Percentiles rank a stretch among this genome's conserved stretches.
phyloP scores from a whole-genome alignment of 192 early-diverging fungal species.

The Backusella tuberculispora region DNA sequence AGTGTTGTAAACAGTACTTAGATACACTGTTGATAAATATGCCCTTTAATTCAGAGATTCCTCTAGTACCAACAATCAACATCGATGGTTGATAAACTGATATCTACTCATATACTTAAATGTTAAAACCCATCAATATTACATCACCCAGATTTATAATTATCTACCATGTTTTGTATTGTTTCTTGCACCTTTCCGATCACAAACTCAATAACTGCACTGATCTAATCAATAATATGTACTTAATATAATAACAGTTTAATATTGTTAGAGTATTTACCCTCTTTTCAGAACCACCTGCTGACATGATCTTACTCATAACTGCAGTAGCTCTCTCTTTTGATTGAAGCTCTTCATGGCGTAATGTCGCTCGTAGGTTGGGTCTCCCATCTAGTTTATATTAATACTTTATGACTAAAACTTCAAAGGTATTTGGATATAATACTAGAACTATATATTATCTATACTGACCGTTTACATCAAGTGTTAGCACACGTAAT shows the following conservation, averaged over 20 bases:
- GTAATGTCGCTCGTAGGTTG: slow-evolving; percentile 26
- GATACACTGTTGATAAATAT: slow-evolving; percentile 72
- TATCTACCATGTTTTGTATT: slow-evolving; percentile 58
- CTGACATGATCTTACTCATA: slow-evolving; percentile 40
- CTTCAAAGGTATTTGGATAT: neutral
- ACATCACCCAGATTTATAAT: neutral
- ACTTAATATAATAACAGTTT: neutral
- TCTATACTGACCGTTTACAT: slow-evolving; percentile 28
- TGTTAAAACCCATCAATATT: neutral
- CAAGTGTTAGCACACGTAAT: slow-evolving; percentile 37
- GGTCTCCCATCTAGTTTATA: slow-evolving; percentile 32
- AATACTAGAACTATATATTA: neutral
- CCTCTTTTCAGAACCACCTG: slow-evolving; percentile 32
- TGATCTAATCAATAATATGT: slow-evolving; percentile 41
- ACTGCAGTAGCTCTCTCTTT: slow-evolving; percentile 44
- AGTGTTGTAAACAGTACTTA: slow-evolving; percentile 69
- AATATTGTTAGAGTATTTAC: slow-evolving; percentile 21
- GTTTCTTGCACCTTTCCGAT: slow-evolving; percentile 57
- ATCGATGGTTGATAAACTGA: slow-evolving; percentile 66
- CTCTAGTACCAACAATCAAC: slow-evolving; percentile 73
- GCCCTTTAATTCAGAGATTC: slow-evolving; percentile 65
- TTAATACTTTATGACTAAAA: too few relatives aligned
- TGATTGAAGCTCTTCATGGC: slow-evolving; percentile 39
- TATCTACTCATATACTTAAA: slow-evolving; percentile 39
- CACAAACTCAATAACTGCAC: slow-evolving; percentile 55